Evolutionary conservation across 2,329 filamentous ascomycete genomes (phyloP).

Genomic region (Podosphaera xanthii): DNA sequence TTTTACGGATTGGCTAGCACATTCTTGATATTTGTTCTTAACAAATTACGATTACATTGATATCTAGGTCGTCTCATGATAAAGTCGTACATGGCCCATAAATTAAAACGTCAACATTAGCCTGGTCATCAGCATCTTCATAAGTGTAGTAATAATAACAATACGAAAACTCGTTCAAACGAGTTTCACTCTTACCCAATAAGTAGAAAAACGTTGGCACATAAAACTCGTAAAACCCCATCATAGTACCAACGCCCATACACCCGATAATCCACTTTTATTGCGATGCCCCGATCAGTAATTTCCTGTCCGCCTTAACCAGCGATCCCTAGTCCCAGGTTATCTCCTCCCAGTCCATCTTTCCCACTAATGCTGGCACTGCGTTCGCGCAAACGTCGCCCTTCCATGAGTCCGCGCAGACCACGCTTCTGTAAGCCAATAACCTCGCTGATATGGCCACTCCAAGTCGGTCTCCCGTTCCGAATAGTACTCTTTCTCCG

Average conservation of each 20-base stretch:
- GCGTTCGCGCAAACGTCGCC: slow-evolving; percentile 60
- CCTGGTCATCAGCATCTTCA: neutral
- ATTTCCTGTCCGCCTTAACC: neutral
- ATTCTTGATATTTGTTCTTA: too few relatives aligned
- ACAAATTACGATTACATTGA: too few relatives aligned
- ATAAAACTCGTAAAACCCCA: neutral
- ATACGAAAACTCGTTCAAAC: neutral
- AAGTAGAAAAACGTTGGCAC: neutral
- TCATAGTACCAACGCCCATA: neutral
- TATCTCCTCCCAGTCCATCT: slow-evolving; percentile 1
- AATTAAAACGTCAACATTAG: neutral
- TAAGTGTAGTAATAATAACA: neutral
- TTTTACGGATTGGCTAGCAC: too few relatives aligned
- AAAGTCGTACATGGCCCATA: too few relatives aligned
- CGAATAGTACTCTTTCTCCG: slow-evolving; percentile 18
- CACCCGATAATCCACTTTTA: neutral
- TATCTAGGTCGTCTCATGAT: too few relatives aligned
- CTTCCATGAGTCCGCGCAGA: slow-evolving; percentile 82
- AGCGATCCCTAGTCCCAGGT: slow-evolving; percentile 4
- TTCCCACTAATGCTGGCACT: slow-evolving; percentile 19
- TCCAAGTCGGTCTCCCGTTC: slow-evolving; percentile 36
- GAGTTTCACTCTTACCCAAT: neutral
- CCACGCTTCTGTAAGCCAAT: slow-evolving; percentile 92
- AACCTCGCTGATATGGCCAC: slow-evolving; percentile 61
- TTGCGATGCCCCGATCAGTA: neutral